Base-by-base conservation (phyloP, 73 alveolate species). In the Blepharisma stoltei region DNA sequence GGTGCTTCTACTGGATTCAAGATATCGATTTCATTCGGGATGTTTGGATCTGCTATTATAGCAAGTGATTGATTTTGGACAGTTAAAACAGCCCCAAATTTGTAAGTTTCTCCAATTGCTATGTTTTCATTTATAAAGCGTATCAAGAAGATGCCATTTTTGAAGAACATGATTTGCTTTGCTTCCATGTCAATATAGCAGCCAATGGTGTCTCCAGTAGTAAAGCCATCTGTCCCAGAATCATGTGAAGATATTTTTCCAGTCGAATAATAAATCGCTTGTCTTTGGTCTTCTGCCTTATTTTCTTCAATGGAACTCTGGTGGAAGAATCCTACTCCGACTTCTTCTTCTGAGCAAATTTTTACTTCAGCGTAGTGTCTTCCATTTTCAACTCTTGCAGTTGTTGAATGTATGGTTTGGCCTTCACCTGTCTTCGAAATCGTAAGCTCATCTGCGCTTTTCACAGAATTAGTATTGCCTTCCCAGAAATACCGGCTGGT, bases 191-290 rank as follows among this genome's bases (percentile, higher is more conserved):
- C 79, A 69, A n/a, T 14, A 25, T 37, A 69, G 27, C 55, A 44
- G 37, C 79, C 79, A 44, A 69, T 5, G 5, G 5, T 43, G 5
- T 46, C 65, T 18, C 65, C 79, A 11, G n/a, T 14, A 14, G 79
- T 37, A 69, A 69, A 69, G 21, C 27, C 79, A 11, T 23, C 76
- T 14, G 37, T 14, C 6, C 27, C 4, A 43, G 23, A 7, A 14
- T 69, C 79, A 46, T 69, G 55, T 1, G 9, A 69, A n/a, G 32
- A 7, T 9, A 69, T 69, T 9, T 47, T 37, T 44, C 79, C 79
- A n/a, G 18, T 43, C n/a, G 32, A 14, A 11, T 69, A 7, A 69
- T 69, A 69, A 60, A 60, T n/a, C 3, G 60, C 60, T 44, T 47
- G 23, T 7, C 9, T 14, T 8, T 0, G 27, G 5, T 38, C 27